These are phyloP conservation scores for Trametes pubescens DNA, from an alignment of 1,284 basidiomycete genomes.

Conservation along the genomic window DNA sequence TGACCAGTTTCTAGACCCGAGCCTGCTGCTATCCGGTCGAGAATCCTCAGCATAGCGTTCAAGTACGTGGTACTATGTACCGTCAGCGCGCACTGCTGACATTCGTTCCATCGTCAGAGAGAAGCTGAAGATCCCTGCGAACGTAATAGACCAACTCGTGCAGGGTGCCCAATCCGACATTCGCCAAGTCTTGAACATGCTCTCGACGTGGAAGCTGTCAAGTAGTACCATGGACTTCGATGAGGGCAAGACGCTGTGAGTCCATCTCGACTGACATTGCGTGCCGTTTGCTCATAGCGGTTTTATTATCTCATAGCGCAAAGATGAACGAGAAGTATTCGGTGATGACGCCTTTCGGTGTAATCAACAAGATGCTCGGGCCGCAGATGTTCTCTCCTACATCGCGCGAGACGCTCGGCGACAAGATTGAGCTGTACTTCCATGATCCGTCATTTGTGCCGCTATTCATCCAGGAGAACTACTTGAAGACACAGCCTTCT, in stretches of 20 bases:
- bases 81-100: conserved; percentile 14
- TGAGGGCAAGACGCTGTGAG: conserved; percentile 88
- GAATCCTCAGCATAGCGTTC: conserved; percentile 89
- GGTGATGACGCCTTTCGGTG: conserved; percentile 90
- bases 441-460: conserved; percentile 95
- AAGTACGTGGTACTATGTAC: conserved; percentile 61
- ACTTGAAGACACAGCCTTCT: conserved; percentile 84
- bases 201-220: conserved; percentile 94
- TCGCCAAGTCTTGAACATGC: conserved; percentile 96
- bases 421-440: conserved; percentile 97
- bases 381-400: conserved; percentile 91
- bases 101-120: conserved; percentile 62
- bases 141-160: conserved; percentile 94
- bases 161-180: conserved; percentile 93
- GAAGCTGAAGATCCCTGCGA: conserved; percentile 89
- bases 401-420: conserved; percentile 81
- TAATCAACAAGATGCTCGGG: conserved; percentile 86
- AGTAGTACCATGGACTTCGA: conserved; percentile 87
- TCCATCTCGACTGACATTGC: conserved; percentile 21
- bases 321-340: conserved; percentile 93
- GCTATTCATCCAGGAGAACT: conserved; percentile 97
- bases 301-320: conserved; percentile 55
- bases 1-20: conserved; percentile 65
- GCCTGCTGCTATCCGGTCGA: conserved; percentile 78
- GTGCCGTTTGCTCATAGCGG: conserved; percentile 11